These are phyloP conservation scores for Starmera amethionina DNA, from an alignment of 805 yeast genomes.

Conservation along the genomic window DNA sequence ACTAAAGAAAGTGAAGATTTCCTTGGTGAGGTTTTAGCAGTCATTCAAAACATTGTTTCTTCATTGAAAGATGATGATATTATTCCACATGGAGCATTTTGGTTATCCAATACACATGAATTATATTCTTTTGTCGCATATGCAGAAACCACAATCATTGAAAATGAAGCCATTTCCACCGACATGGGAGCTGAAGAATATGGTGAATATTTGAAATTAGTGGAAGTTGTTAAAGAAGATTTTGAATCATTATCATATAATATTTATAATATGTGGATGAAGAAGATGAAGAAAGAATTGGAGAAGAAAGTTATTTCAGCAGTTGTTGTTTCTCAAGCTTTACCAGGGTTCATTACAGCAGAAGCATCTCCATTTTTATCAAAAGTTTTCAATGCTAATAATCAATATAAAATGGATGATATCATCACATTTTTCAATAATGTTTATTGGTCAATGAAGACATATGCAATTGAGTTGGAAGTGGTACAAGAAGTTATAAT, in stretches of 20 bases:
- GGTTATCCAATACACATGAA: conserved; percentile 96
- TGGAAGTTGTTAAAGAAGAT: conserved; percentile 88
- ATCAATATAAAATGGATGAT: conserved; percentile 89
- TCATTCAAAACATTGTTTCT: conserved; percentile 77
- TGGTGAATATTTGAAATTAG: conserved; percentile 79
- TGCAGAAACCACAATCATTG: conserved; percentile 86
- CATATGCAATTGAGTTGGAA: conserved; percentile 76
- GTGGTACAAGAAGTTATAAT: conserved; percentile 77
- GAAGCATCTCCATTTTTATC: conserved; percentile 73
- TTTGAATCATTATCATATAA: conserved; percentile 88
- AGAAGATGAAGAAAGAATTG: conserved; percentile 81
- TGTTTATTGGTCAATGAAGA: conserved; percentile 88
- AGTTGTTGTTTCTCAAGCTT: conserved; percentile 84
- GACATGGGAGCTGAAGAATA: conserved; percentile 89
- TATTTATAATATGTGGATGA: conserved; percentile 95
- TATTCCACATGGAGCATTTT: conserved; percentile 88
- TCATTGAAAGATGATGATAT: conserved; percentile 78
- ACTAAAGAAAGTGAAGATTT: conserved; percentile 88
- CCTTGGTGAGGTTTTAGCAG: conserved; percentile 78
- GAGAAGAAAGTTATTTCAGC: conserved; percentile 94
- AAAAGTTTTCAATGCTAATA: conserved; percentile 65
- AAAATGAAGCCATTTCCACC: conserved; percentile 66
- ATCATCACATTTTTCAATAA: conserved; percentile 80
- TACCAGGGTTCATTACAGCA: conserved; percentile 91
- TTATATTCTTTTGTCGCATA: conserved; percentile 88